Percentiles rank a stretch among this genome's conserved stretches.
phyloP scores from a whole-genome alignment of 768 basidiomycete genomes.

The Austroboletus festivus region DNA sequence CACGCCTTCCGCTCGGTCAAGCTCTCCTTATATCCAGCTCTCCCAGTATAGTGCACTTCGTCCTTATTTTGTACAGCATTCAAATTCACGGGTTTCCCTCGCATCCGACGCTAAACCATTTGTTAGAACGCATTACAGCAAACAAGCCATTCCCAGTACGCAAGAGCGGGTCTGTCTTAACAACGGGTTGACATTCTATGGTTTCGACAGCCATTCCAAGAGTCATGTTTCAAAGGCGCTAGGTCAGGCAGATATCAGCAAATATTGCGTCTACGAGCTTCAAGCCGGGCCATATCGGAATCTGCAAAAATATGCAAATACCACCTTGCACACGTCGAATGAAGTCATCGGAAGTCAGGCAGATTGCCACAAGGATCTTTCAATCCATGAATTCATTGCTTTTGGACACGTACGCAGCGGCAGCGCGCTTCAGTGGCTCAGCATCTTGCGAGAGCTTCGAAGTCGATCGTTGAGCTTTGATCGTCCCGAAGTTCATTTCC shows the following conservation, averaged over 20 bases:
- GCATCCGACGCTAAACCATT: slow-evolving; percentile 25
- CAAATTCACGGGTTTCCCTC: slow-evolving; percentile 20
- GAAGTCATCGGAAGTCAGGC: slow-evolving; percentile 41
- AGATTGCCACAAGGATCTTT: slow-evolving; percentile 39
- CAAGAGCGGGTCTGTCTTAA: slow-evolving; percentile 26
- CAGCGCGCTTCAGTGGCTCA: slow-evolving; percentile 45
- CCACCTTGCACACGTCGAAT: slow-evolving; percentile 42
- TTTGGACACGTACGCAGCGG: slow-evolving; percentile 48
- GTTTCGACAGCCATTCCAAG: slow-evolving; percentile 27
- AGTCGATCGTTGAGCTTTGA: slow-evolving; percentile 38
- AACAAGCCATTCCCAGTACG: slow-evolving; percentile 12
- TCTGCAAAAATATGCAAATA: slow-evolving; percentile 37
- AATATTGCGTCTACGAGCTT: slow-evolving; percentile 34
- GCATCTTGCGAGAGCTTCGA: slow-evolving; percentile 46
- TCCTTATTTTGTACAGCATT: slow-evolving; percentile 14
- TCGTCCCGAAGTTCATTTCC: slow-evolving; percentile 37
- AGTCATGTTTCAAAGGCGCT: slow-evolving; percentile 17
- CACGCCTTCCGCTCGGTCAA: slow-evolving; percentile 1
- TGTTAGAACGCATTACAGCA: slow-evolving; percentile 12
- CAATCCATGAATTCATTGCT: slow-evolving; percentile 43
- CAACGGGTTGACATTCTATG: slow-evolving; percentile 31
- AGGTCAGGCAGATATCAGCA: slow-evolving; percentile 8
- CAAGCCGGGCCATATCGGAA: slow-evolving; percentile 30
- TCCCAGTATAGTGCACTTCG: slow-evolving; percentile 9
- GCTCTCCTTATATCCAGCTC: slow-evolving; percentile 14